Base-by-base conservation (phyloP, 768 basidiomycete genomes). In the Amanita exitialis region DNA sequence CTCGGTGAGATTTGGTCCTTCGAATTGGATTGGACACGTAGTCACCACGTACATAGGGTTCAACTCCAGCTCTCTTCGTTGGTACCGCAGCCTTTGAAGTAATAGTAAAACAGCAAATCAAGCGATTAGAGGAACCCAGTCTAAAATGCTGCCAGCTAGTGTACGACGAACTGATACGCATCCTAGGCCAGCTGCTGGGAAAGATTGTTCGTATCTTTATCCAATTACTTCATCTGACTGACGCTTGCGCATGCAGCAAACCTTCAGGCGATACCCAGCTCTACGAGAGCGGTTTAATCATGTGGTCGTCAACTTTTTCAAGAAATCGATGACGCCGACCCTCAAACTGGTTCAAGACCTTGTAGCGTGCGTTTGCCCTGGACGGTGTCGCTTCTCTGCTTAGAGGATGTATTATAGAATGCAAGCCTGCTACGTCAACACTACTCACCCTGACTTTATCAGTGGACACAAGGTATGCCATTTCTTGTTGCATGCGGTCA, bases 361-460 rank as follows among this genome's bases (percentile, higher is more conserved):
- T 73, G 93, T 97, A 47, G 67, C 89, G 86, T 92, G 64, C 64
- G 89, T 53, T 37, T 49, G 20, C 20, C 27, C 18, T 7, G 41
- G 1, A 23, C 34, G 7, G 47, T 39, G 16, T 7, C 37, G 21
- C 28, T 13, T 30, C 25, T 28, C 15, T 38, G 9, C 53, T 21
- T 54, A 43, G 58, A 53, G 20, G 13, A 32, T 32, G 45, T 30
- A 12, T 42, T 32, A 27, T 44, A 92, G 88, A 32, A 97, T 97
- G 93, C 95, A 98, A 72, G 92, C 94, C 34, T 95, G 92, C 65
- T 99, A 98, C 64, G 86, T 99, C 61, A 99, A 99, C 71, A 98
- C 96, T 12, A 98, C 95, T 1, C 96, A 99, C 64, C 96, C 96
- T 1, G 96, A 99, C 69, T 98, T 99, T 71, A 79, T 99, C 63